Base-by-base conservation (phyloP, 2,329 filamentous ascomycete genomes). In the Neoarthrinium moseri region DNA sequence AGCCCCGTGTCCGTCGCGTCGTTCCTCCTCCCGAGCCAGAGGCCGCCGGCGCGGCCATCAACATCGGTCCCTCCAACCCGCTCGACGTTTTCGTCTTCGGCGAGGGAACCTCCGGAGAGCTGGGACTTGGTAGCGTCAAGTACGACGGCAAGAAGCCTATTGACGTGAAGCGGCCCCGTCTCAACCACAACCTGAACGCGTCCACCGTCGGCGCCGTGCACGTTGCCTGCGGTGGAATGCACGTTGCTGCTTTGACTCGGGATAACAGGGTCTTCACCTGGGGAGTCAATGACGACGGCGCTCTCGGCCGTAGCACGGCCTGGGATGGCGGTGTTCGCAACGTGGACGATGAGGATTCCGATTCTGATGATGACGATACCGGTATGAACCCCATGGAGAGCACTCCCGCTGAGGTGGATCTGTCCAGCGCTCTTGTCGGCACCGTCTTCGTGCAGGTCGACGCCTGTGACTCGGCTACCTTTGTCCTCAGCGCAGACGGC, bases 281-380 rank as follows among this genome's bases (percentile, higher is more conserved):
- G 87, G 87, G 88, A 52, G 86, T 91, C 54, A 91, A 91, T 61
- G 87, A 90, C 54, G 84, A 89, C 57, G 80, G 81, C 47, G 83
- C 85, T 7, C 74, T 89, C 23, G 88, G 87, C 26, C 79, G 85
- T 55, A 76, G 83, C 53, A 86, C 83, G 2, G 70, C 70, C 11
- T 86, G 83, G 76, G 80, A 85, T 2, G 85, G 85, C 39, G 82
- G 81, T 15, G 65, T 79, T 23, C 74, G 79, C 46, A 79, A 83
- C 43, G 69, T 74, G 48, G 79, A 80, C 29, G 75, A 75, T 24
- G 75, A 59, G 1, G 64, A 68, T 5, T 55, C 51, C 2, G 57
- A 61, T 5, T 75, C 77, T 23, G 78, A 81, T 10, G 63, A 71
- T n/a, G 77, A 84, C 39, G 81, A 83, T 51, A 77, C 74, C 30